These are phyloP conservation scores for Pleodorina starrii DNA, from an alignment of 139 green algal genomes.

Conservation along the genomic window DNA sequence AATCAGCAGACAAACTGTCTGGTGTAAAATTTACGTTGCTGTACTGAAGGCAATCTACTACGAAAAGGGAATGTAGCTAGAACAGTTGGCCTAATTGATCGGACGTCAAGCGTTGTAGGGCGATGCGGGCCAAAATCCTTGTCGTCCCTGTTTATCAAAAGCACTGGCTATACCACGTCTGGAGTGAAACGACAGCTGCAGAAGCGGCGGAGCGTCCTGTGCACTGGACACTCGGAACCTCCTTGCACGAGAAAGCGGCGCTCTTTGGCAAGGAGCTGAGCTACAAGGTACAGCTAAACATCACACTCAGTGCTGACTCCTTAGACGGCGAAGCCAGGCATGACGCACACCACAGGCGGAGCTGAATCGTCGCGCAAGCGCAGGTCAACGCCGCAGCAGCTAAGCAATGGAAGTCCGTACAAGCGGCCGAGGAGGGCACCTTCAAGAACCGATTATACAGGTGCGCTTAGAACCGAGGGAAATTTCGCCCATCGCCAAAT, in stretches of 20 bases:
- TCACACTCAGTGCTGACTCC: too few relatives aligned
- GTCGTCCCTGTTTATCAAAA: constrained; percentile 46
- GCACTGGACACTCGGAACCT: background rate
- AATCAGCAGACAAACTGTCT: too few relatives aligned
- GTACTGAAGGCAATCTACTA: too few relatives aligned
- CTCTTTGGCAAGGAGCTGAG: constrained; percentile 18
- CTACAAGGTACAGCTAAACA: constrained; percentile 43
- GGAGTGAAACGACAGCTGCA: background rate
- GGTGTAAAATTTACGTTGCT: too few relatives aligned
- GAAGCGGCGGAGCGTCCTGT: background rate
- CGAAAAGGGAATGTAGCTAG: too few relatives aligned
- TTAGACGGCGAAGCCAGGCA: too few relatives aligned
- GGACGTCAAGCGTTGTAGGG: too few relatives aligned
- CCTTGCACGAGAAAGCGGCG: constrained; percentile 15
- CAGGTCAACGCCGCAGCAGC: constrained; percentile 4
- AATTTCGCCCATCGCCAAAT: too few relatives aligned
- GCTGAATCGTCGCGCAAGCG: constrained; percentile 30
- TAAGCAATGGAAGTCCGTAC: constrained; percentile 40
- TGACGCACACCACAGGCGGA: too few relatives aligned
- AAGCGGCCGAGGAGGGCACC: constrained; percentile 38
- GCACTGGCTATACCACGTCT: constrained; percentile 46
- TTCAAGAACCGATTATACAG: constrained; percentile 45
- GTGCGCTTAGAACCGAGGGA: background rate
- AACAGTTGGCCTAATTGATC: too few relatives aligned
- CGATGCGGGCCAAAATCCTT: constrained; percentile 25